Base-by-base conservation (phyloP, 2,329 filamentous ascomycete species). In the Mycogone perniciosa region DNA sequence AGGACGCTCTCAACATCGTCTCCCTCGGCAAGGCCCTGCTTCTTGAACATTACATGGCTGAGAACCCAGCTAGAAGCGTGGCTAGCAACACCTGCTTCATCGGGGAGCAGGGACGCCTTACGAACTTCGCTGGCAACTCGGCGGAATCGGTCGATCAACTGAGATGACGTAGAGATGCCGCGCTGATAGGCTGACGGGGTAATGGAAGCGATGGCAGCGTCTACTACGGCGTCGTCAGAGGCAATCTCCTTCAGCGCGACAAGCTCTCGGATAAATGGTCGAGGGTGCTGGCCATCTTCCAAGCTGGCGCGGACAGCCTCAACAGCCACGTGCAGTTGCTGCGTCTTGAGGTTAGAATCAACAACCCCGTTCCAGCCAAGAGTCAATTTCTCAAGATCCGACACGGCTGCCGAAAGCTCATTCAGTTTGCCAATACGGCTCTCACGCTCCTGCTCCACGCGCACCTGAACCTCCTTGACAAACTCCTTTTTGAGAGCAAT, bases 31-130 rank as follows among this genome's bases (percentile, higher is more conserved):
- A 93, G 76, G 7, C 87, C 88, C 63, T 87, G 84, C 80, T 97
- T 97, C 77, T 89, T 90, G 81, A 99, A 97, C 74, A 97, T 83
- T 47, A 97, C 79, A 73, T 96, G 95, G 76, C 89, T 95, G 61
- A 99, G 76, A 43, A 95, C 77, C 68, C 89, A 86, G 67, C 88
- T 93, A 40, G 90, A 92, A 3, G 92, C 90, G 68, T 99, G 93
- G 62, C 88, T 93, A 20, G 93, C 92, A 29, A 99, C 88, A 59
- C 93, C 93, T 0, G 93, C 93, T 63, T 96, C 87, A 57, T 95
- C 91, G 10, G 93, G 93, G 11, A 99, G 78, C 46, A 99, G 79
- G 41, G 87, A 86, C 20, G 93, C 93, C 76, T 99, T 99, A 67
- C 93, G 84, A 38, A 99, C 93, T 73, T 99, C 93, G 51, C 76